These are phyloP conservation scores for Kodamaea suecica DNA, from an alignment of 1,139 yeast species.

Conservation along the genomic window DNA sequence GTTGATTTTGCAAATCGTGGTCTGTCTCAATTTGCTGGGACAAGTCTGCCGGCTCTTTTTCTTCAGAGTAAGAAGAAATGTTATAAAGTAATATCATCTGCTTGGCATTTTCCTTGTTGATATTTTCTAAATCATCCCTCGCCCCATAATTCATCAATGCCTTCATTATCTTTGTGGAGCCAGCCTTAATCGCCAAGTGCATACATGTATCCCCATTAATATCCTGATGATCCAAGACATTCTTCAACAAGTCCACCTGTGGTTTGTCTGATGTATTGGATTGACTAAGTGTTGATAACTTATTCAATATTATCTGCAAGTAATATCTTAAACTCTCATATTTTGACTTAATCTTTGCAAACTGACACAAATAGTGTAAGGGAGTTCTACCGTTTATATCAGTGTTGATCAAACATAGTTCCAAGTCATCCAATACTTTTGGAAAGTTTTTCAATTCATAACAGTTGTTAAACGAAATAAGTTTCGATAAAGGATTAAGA, in stretches of 20 bases:
- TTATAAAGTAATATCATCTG: conserved; percentile 27
- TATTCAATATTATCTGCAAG: conserved; percentile 36
- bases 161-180: conserved; percentile 37
- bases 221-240: conserved; percentile 68
- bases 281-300: conserved; percentile 32
- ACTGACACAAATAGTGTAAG: conserved; percentile 66
- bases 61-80: conserved; percentile 19
- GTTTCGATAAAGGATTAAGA: conserved; percentile 78
- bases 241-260: conserved; percentile 48
- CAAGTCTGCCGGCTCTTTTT: conserved; percentile 8
- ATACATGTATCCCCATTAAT: conserved; percentile 66
- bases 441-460: conserved; percentile 76
- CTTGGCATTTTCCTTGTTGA: conserved; percentile 40
- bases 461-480: conserved; percentile 84
- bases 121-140: conserved; percentile 43
- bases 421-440: conserved; percentile 63
- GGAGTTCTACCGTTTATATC: conserved; percentile 74
- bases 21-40: too few relatives aligned
- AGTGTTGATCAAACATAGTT: conserved; percentile 67
- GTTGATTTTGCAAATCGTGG: too few relatives aligned
- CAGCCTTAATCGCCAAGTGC: conserved; percentile 56
- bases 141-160: conserved; percentile 45
- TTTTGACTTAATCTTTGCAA: conserved; percentile 51
- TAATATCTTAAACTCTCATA: conserved; percentile 42
- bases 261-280: conserved; percentile 17